Evolutionary conservation across 805 yeast genomes (phyloP).

Genomic region (Myxozyma vanderwaltii): DNA sequence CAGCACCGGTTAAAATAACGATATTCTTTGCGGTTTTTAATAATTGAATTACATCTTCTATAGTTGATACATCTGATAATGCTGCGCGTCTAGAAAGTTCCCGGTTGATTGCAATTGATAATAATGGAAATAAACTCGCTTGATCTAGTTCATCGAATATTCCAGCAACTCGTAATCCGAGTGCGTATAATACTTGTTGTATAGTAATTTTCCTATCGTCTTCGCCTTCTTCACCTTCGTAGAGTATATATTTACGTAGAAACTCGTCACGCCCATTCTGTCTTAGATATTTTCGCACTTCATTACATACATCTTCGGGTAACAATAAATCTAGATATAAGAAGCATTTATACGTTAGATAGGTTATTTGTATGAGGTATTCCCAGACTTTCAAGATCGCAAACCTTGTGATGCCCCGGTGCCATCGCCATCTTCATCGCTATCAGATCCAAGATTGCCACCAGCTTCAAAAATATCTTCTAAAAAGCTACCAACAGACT

Average conservation of each 20-base stretch:
- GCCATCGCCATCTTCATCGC: neutral
- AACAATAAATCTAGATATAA: neutral
- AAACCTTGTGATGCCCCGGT: neutral
- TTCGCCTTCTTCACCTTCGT: neutral
- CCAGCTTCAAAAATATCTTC: conserved; percentile 4
- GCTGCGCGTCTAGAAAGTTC: conserved; percentile 60
- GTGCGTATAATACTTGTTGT: conserved; percentile 32
- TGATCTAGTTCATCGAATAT: conserved; percentile 46
- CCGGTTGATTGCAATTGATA: conserved; percentile 59
- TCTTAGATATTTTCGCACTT: conserved; percentile 15
- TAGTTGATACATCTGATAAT: conserved; percentile 54
- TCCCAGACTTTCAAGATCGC: neutral
- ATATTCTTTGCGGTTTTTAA: conserved; percentile 61
- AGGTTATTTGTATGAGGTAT: too few species aligned
- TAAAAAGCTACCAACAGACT: neutral
- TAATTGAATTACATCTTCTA: conserved; percentile 60
- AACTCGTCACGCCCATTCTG: conserved; percentile 19
- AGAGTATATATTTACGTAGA: conserved; percentile 11
- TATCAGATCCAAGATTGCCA: neutral
- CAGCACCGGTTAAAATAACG: conserved; percentile 87
- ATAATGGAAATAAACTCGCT: conserved; percentile 44
- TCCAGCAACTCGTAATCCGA: conserved; percentile 24
- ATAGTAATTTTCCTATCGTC: conserved; percentile 13
- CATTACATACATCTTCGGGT: conserved; percentile 5
- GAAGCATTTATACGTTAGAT: neutral